phyloP scores from a whole-genome alignment of 169 alveolate genomes.

The Plasmodium knowlesi region DNA sequence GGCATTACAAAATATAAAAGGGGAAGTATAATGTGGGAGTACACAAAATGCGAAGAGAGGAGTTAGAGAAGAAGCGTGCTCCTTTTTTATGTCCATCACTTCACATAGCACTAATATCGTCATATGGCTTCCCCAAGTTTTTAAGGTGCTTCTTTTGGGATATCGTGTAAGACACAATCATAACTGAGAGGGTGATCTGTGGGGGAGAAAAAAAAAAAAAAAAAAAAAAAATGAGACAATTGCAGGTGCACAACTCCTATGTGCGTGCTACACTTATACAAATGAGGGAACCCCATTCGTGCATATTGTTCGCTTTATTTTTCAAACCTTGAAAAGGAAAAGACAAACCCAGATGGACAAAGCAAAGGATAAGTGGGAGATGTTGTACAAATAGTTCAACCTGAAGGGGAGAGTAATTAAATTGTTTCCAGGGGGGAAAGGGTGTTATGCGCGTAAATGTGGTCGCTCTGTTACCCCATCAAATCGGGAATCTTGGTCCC shows the following conservation, averaged over 20 bases:
- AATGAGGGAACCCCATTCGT: not conserved
- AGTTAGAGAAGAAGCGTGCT: not conserved
- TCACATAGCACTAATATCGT: slow-evolving; percentile 71
- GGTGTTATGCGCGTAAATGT: not conserved
- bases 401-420: slow-evolving; percentile 17
- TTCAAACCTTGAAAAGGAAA: slow-evolving; percentile 70
- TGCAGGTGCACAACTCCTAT: not conserved
- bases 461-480: not conserved
- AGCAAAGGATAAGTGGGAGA: slow-evolving; percentile 64
- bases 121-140: slow-evolving; percentile 62
- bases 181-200: slow-evolving; percentile 55
- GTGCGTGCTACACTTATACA: not conserved
- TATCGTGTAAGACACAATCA: slow-evolving; percentile 72
- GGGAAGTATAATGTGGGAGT: not conserved
- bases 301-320: not conserved
- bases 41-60: not conserved
- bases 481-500: not conserved
- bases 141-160: slow-evolving; percentile 58
- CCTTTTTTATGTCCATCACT: not conserved
- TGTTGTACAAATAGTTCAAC: slow-evolving; percentile 62
- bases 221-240: slow-evolving; percentile 1
- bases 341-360: slow-evolving; percentile 68
- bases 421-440: not conserved
- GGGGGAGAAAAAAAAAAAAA: not conserved
- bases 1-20: not conserved